Conservation (phyloP, 2,329 filamentous ascomycete genomes). For the Chaetomiaceae sp. region DNA sequence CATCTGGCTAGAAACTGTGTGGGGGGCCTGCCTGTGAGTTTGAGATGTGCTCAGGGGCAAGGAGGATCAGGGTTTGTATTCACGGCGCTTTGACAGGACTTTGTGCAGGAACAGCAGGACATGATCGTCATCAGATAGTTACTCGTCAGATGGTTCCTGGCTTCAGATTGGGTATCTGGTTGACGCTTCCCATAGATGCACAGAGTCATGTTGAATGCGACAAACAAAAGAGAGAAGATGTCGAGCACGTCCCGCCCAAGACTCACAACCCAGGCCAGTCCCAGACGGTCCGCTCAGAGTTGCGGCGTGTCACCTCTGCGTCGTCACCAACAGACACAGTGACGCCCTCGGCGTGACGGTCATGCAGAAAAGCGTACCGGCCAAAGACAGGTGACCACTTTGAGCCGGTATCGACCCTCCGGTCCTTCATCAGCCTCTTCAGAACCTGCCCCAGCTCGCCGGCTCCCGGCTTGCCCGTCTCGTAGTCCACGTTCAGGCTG, state of each 20-base stretch:
- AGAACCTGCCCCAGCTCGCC: constrained; percentile 58
- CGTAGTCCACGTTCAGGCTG: constrained; percentile 68
- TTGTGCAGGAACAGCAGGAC: too few relatives aligned
- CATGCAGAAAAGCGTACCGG: constrained; percentile 60
- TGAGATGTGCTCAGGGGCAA: too few relatives aligned
- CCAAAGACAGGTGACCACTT: constrained; percentile 70
- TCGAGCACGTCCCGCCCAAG: too few relatives aligned
- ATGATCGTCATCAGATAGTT: too few relatives aligned
- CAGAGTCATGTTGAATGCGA: not conserved
- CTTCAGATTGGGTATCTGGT: too few relatives aligned
- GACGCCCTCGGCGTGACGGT: constrained; percentile 11
- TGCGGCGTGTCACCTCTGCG: constrained; percentile 49
- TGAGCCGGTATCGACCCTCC: constrained; percentile 63
- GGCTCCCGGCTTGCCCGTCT: constrained; percentile 54
- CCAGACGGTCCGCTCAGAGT: constrained; percentile 52
- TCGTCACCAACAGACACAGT: constrained; percentile 24
- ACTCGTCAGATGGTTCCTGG: too few relatives aligned
- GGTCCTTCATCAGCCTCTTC: constrained; percentile 66
- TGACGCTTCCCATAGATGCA: too few relatives aligned
- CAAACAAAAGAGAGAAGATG: too few relatives aligned
- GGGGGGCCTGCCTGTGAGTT: too few relatives aligned
- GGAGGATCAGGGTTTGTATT: too few relatives aligned
- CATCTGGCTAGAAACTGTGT: too few relatives aligned
- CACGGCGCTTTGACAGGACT: too few relatives aligned
- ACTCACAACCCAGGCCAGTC: constrained; percentile 40